Conservation (phyloP, 305 asterid genomes). For the Fraxinus sp. region DNA sequence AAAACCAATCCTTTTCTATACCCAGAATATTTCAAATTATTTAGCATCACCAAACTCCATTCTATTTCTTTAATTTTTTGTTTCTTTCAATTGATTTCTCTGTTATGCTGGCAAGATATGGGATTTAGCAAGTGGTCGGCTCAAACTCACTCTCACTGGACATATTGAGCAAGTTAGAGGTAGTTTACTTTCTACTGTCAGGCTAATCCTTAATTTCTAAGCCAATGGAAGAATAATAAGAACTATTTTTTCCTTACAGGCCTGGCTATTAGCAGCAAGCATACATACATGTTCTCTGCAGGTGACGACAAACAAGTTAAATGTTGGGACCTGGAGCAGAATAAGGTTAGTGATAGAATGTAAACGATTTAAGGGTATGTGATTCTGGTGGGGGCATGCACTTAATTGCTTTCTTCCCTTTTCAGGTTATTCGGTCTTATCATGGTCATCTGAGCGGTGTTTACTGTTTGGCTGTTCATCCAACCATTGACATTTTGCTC, state of each 20-base stretch:
- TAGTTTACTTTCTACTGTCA: constrained; percentile 34
- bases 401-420: constrained; percentile 11
- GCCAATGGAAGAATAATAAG: constrained; percentile 14
- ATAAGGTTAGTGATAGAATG: constrained; percentile 57
- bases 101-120: constrained; percentile 61
- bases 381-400: constrained; percentile 15
- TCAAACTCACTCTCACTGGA: constrained; percentile 93
- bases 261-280: constrained; percentile 83
- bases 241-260: constrained; percentile 47
- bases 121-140: constrained; percentile 90
- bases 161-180: constrained; percentile 98
- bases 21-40: neutral
- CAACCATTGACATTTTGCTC: constrained; percentile 77
- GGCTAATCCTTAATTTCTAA: constrained; percentile 8
- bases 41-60: neutral
- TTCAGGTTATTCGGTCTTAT: constrained; percentile 66
- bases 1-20: neutral
- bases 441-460: constrained; percentile 98
- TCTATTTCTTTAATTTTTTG: neutral
- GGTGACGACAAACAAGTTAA: constrained; percentile 98
- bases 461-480: constrained; percentile 94
- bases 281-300: constrained; percentile 98
- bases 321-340: constrained; percentile 99
- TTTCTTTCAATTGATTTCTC: constrained; percentile 7
- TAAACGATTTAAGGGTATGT: constrained; percentile 12